Conservation (phyloP, 768 basidiomycete species). For the Fistulinella prunicolor region DNA sequence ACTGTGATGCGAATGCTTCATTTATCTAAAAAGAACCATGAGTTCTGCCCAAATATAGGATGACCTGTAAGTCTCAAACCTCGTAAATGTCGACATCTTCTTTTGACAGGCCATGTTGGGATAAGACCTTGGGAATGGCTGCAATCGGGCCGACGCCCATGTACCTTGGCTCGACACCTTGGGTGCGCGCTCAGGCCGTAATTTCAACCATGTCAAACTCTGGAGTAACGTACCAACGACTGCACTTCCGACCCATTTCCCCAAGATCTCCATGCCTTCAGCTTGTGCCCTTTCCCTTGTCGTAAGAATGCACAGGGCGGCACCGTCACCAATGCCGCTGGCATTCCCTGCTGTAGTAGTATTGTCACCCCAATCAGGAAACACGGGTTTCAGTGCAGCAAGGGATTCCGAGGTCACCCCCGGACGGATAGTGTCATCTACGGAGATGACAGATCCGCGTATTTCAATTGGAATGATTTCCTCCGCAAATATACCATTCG, state of each 20-base stretch:
- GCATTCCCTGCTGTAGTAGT: constrained; percentile 84
- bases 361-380: constrained; percentile 71
- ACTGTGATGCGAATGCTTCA: constrained; percentile 91
- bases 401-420: constrained; percentile 81
- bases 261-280: constrained; percentile 76
- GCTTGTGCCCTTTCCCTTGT: constrained; percentile 73
- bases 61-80: constrained; percentile 34
- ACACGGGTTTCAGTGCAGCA: constrained; percentile 78
- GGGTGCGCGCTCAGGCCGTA: not conserved
- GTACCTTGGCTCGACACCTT: constrained; percentile 71
- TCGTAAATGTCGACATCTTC: constrained; percentile 78
- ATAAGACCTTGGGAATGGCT: constrained; percentile 69
- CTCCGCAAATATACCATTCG: constrained; percentile 69
- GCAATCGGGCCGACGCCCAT: constrained; percentile 77
- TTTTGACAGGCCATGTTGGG: constrained; percentile 57
- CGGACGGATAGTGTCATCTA: constrained; percentile 85
- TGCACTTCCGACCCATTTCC: constrained; percentile 75
- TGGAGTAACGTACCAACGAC: constrained; percentile 59
- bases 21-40: constrained; percentile 54
- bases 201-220: not conserved
- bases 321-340: constrained; percentile 90
- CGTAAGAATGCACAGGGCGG: constrained; percentile 78
- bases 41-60: not conserved
- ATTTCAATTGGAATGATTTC: constrained; percentile 90
- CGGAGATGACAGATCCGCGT: constrained; percentile 59